Evolutionary conservation across 768 basidiomycete genomes (phyloP).

Genomic region (Kwoniella pini): DNA sequence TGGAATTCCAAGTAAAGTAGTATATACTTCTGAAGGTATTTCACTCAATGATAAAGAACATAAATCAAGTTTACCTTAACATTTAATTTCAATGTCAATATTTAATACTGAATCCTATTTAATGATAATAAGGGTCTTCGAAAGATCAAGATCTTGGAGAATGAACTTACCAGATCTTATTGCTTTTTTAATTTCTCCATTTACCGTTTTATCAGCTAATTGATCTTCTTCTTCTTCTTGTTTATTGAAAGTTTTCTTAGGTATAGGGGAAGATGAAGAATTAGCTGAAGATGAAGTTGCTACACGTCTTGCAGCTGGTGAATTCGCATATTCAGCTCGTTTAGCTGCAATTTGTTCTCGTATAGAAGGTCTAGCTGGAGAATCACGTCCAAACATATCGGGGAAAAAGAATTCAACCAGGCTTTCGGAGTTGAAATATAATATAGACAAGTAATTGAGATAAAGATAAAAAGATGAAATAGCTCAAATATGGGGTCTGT

Average conservation of each 20-base stretch:
- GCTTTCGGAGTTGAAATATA: too few species aligned
- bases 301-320: conserved; percentile 8
- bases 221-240: conserved; percentile 3
- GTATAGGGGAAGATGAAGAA: conserved; percentile 10
- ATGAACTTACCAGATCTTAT: conserved; percentile 32
- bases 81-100: too few species aligned
- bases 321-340: conserved; percentile 31
- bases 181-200: conserved; percentile 35
- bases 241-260: conserved; percentile 2
- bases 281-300: conserved; percentile 5
- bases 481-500: too few species aligned
- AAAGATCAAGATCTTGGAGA: background rate
- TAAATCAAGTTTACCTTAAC: conserved; percentile 49
- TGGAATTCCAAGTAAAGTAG: conserved; percentile 33
- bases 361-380: conserved; percentile 19
- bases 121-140: too few species aligned
- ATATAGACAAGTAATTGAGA: too few species aligned
- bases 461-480: too few species aligned
- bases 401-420: background rate
- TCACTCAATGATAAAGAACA: conserved; percentile 22
- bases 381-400: conserved; percentile 13
- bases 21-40: conserved; percentile 40
- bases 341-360: conserved; percentile 48
- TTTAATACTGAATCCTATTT: too few species aligned
- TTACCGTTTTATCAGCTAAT: conserved; percentile 32